Evolutionary conservation across 2,329 filamentous ascomycete genomes (phyloP), one percentile per base, ranked within the genome.

Genomic region (Aspergillus brunneoviolaceus): DNA sequence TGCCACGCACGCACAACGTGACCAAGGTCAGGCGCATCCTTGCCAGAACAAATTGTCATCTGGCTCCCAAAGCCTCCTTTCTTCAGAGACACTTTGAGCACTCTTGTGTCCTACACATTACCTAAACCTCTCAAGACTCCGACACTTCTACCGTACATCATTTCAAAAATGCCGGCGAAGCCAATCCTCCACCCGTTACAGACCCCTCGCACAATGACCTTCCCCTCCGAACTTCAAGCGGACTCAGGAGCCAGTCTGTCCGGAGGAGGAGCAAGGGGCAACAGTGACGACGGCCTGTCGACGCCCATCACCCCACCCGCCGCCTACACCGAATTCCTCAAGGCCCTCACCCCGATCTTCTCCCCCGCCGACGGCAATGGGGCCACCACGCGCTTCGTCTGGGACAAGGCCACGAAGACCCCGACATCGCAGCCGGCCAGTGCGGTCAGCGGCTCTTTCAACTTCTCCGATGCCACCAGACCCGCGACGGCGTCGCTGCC

Each of bases 241-340:
- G 93, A 88, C 65, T 69, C 70, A 31, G 64, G 67, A 6, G 64
- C 87, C 52, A 80, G 79, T 54, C 82, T 82, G 10, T 45, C 39
- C 19, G 39, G 39, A 6, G 39, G 39, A 5, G 39, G 39, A 45
- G 51, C 81, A 85, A 21, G 79, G 82, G 93, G 76, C 84, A 89
- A 67, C 82, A 60, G 54, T 47, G 65, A 89, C 59, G 84, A 87
- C 60, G 77, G 82, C 49, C 77, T 87, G 60, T 89, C 87, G 78
- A 97, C 93, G 4, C 93, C 93, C 52, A 96, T 98, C 75, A 96
- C 90, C 55, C 94, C 94, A 55, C 94, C 94, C 3, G 82, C 85
- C 23, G 93, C 94, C 60, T 98, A 98, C 74, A 89, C 91, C 67
- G 92, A 98, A 72, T 98, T 97, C 73, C 87, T 98, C 64, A 94